Evolutionary conservation across 2,329 filamentous ascomycete species (phyloP).

Genomic region (Tothia fuscella): DNA sequence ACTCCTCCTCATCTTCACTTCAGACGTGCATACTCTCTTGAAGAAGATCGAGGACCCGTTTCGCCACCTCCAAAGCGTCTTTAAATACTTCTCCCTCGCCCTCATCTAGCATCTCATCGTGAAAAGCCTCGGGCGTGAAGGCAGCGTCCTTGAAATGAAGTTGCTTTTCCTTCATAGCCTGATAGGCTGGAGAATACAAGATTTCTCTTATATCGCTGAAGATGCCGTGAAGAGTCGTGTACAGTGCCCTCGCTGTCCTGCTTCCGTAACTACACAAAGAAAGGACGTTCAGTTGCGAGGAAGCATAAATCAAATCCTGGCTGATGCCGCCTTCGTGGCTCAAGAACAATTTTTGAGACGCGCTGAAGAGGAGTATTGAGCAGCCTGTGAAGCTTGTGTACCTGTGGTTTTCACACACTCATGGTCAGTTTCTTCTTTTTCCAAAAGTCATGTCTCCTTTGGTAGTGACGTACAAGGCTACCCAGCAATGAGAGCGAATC

Average conservation of each 20-base stretch:
- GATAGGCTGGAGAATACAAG: conserved; percentile 6
- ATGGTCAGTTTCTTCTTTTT: background rate
- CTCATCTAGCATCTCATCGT: background rate
- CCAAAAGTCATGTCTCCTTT: background rate
- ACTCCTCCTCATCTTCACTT: too few species aligned
- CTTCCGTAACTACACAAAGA: conserved; percentile 13
- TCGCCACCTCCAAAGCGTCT: background rate
- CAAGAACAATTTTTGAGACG: conserved; percentile 12
- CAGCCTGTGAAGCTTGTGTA: conserved; percentile 13
- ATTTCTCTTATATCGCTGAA: conserved; percentile 13
- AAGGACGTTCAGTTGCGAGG: conserved; percentile 12
- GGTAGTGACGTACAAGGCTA: background rate
- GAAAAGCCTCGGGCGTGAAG: background rate
- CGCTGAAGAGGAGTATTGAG: conserved; percentile 11
- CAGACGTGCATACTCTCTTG: too few species aligned
- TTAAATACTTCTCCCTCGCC: background rate
- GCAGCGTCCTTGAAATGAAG: background rate
- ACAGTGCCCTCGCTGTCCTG: conserved; percentile 9
- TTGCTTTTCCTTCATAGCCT: background rate
- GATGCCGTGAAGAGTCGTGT: conserved; percentile 7
- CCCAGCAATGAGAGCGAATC: background rate
- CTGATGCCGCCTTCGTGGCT: conserved; percentile 11
- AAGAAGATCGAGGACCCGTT: background rate
- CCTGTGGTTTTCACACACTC: conserved; percentile 1
- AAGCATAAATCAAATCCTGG: conserved; percentile 12